Evolutionary conservation across 306 rosid species (phyloP).

Genomic region (Casuarina cunninghamiana): DNA sequence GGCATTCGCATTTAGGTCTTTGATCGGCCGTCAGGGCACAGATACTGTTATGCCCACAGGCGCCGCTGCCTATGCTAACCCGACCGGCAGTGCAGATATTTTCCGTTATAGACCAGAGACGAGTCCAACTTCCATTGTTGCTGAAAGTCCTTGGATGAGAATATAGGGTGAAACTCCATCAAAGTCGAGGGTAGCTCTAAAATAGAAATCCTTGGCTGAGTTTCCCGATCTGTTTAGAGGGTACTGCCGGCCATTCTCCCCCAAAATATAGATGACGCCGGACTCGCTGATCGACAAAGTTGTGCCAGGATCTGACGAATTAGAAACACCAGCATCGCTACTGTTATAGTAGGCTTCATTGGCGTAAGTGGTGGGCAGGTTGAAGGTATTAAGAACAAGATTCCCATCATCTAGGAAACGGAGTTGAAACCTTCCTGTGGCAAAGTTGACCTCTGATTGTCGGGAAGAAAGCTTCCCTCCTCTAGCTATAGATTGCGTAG

Average conservation of each 20-base stretch:
- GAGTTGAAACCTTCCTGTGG: conserved; percentile 28
- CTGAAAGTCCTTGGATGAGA: conserved; percentile 29
- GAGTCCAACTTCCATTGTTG: conserved; percentile 19
- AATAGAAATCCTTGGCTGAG: conserved; percentile 17
- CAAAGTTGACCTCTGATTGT: conserved; percentile 26
- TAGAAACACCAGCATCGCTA: not conserved
- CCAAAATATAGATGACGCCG: conserved; percentile 35
- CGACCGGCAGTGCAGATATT: conserved; percentile 11
- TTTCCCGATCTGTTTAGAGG: not conserved
- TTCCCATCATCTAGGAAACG: conserved; percentile 14
- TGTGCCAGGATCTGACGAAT: conserved; percentile 24
- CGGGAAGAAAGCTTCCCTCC: conserved; percentile 25
- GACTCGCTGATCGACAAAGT: conserved; percentile 36
- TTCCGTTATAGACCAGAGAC: conserved; percentile 16
- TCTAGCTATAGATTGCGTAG: conserved; percentile 22
- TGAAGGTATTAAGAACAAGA: conserved; percentile 19
- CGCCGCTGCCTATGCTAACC: conserved; percentile 21
- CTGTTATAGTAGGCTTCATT: not conserved
- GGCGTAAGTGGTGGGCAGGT: not conserved
- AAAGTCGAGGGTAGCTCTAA: conserved; percentile 47
- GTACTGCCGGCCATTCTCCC: conserved; percentile 23
- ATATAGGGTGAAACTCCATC: conserved; percentile 44
- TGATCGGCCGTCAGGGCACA: conserved; percentile 30
- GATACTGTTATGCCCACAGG: conserved; percentile 52
- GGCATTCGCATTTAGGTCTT: conserved; percentile 45